Conservation (phyloP, 768 basidiomycete species). For the Holtermanniella nyarrowii region DNA sequence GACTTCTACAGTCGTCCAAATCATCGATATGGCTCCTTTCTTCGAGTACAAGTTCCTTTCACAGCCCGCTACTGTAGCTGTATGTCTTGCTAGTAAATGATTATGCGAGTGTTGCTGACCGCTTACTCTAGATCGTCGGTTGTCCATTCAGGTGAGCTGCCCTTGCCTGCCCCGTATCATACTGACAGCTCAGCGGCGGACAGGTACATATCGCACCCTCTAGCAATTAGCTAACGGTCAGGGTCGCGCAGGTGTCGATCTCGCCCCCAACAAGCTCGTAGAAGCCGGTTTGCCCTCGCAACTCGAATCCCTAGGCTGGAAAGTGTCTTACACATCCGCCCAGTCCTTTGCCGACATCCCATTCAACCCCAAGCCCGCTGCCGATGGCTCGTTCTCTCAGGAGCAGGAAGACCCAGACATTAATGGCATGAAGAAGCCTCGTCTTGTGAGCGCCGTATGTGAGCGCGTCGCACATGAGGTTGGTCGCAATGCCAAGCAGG, state of each 20-base stretch:
- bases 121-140: slow-evolving; percentile 64
- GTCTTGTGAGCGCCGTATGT: slow-evolving; percentile 72
- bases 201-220: slow-evolving; percentile 12
- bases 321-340: slow-evolving; percentile 79
- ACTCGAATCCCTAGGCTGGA: slow-evolving; percentile 70
- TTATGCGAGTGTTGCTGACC: background rate
- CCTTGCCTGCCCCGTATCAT: background rate
- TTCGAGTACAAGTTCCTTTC: slow-evolving; percentile 48
- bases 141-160: slow-evolving; percentile 80
- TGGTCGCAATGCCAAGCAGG: slow-evolving; percentile 62
- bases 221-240: slow-evolving; percentile 14
- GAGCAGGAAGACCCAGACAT: slow-evolving; percentile 60
- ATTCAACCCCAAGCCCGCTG: slow-evolving; percentile 25
- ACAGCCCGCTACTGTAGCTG: slow-evolving; percentile 66
- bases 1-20: too few relatives aligned
- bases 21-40: slow-evolving; percentile 11
- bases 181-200: slow-evolving; percentile 31
- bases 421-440: slow-evolving; percentile 80
- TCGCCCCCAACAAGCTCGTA: slow-evolving; percentile 68
- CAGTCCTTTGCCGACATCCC: slow-evolving; percentile 58
- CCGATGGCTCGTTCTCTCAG: background rate
- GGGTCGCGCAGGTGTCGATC: slow-evolving; percentile 30
- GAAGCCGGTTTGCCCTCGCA: slow-evolving; percentile 73
- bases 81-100: slow-evolving; percentile 47
- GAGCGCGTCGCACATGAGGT: slow-evolving; percentile 68